These are phyloP conservation scores for Bipolaris oryzae DNA, from an alignment of 2,329 filamentous ascomycete species.

Conservation along the genomic window DNA sequence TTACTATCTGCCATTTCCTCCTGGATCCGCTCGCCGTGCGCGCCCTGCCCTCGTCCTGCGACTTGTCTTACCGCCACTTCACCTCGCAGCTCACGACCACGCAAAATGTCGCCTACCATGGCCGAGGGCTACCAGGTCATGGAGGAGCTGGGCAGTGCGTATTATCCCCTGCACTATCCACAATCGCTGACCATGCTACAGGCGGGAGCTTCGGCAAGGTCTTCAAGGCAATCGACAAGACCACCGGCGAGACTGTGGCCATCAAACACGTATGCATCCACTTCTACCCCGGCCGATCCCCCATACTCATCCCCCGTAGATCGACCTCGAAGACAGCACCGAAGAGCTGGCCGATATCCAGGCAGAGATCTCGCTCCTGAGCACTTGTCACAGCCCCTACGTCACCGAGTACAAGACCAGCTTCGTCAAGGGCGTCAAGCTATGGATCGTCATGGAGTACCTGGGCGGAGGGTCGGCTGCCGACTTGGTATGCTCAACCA, in stretches of 20 bases:
- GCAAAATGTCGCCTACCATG: conserved; percentile 57
- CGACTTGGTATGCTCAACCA: conserved; percentile 70
- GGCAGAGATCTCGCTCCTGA: conserved; percentile 92
- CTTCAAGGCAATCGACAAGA: conserved; percentile 92
- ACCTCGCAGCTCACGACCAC: conserved; percentile 16
- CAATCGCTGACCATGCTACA: conserved; percentile 47
- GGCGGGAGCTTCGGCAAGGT: conserved; percentile 96
- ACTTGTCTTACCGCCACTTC: conserved; percentile 19
- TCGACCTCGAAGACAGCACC: conserved; percentile 97
- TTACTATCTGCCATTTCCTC: conserved; percentile 34
- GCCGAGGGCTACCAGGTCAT: conserved; percentile 91
- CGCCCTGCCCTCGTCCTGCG: conserved; percentile 21
- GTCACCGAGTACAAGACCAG: conserved; percentile 97
- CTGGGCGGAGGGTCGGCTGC: conserved; percentile 93
- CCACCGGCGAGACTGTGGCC: conserved; percentile 89
- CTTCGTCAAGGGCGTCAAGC: conserved; percentile 92
- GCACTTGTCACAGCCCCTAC: conserved; percentile 90
- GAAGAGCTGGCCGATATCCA: conserved; percentile 99
- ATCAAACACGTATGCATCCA: conserved; percentile 84
- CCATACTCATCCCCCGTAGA: conserved; percentile 60
- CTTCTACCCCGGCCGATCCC: conserved; percentile 3
- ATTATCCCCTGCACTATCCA: background rate
- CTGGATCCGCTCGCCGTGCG: conserved; percentile 31
- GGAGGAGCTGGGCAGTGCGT: conserved; percentile 91
- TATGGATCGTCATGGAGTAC: conserved; percentile 99